Evolutionary conservation across 352 stramenopile species (phyloP), one percentile per base, ranked within the genome.

Genomic region (Globisporangium radiosum): DNA sequence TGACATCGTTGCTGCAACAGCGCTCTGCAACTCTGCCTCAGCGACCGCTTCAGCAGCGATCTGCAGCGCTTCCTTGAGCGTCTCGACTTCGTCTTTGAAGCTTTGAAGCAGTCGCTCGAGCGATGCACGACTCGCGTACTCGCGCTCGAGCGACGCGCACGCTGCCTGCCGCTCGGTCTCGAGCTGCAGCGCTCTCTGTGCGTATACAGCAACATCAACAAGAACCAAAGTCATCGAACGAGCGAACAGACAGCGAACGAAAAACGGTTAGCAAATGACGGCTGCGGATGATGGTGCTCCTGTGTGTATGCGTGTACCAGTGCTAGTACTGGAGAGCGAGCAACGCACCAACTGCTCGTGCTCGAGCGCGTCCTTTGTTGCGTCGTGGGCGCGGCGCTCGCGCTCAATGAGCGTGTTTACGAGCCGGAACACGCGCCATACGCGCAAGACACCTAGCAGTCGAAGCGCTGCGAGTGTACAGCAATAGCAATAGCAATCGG

Each of bases 51-150:
- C 65, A 1, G 82, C 79, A 17, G 79, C 79, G 48, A 90, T 92
- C 48, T 81, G 71, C 17, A 92, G 72, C 9, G 82, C 82, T 54
- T 92, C 82, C 51, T 87, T 86, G 3, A 92, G 63, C 17, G 78
- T 89, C 33, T 85, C 79, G 17, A 86, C 71, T 33, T 92, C 79
- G 54, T 90, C 76, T 59, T 88, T 90, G 65, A 89, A 92, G 38
- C 73, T 62, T 44, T 81, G 78, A 8, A 90, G 56, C 52, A 87
- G 65, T 39, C 71, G 55, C 50, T 88, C 79, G 4, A 92, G 69
- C 0, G 65, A 66, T 0, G 50, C 59, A 44, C 76, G 76, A 1
- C 77, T 87, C 17, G 76, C 64, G 58, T 81, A 81, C 52, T 91
- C 81, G 8, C 72, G 70, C 50, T 84, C 71, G 15, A 91, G 72